A percentile compares a stretch with the other conserved stretches of the same genome.
phyloP scores from a whole-genome alignment of 75 land plant genomes.

The Pseudotsuga menziesii region DNA sequence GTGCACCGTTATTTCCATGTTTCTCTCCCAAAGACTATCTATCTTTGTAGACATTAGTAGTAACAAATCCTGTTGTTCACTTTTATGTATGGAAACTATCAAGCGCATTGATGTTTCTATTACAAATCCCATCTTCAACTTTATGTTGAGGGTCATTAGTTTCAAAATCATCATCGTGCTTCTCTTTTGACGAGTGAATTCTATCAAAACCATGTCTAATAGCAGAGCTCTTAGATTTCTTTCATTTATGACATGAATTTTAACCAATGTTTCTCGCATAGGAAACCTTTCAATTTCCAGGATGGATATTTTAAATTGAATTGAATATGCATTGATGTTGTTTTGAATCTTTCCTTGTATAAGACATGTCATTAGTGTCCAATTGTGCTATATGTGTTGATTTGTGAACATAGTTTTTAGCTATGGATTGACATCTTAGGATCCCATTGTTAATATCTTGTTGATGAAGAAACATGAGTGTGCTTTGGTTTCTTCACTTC shows the following conservation, averaged over 20 bases:
- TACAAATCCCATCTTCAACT: neutral
- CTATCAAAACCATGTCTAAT: neutral
- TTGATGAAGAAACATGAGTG: neutral
- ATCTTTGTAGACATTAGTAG: neutral
- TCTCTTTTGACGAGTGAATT: neutral
- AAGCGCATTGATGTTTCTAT: neutral
- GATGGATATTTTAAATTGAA: neutral
- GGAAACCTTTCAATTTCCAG: neutral
- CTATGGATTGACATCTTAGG: neutral
- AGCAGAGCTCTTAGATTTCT: neutral
- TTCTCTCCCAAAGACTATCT: neutral
- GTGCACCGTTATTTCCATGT: neutral
- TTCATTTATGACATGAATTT: neutral
- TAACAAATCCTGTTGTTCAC: neutral
- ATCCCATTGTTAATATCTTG: neutral
- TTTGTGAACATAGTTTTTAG: neutral
- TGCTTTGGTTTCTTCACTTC: conserved; percentile 1
- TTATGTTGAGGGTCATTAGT: neutral
- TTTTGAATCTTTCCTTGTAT: neutral
- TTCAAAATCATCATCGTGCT: neutral
- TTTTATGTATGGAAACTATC: neutral
- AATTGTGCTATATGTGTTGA: neutral
- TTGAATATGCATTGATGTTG: neutral
- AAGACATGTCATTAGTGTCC: neutral
- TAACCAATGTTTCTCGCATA: too few species aligned